These are phyloP conservation scores for Phytophthora sp. DNA, from an alignment of 352 stramenopile species.

Conservation along the genomic window DNA sequence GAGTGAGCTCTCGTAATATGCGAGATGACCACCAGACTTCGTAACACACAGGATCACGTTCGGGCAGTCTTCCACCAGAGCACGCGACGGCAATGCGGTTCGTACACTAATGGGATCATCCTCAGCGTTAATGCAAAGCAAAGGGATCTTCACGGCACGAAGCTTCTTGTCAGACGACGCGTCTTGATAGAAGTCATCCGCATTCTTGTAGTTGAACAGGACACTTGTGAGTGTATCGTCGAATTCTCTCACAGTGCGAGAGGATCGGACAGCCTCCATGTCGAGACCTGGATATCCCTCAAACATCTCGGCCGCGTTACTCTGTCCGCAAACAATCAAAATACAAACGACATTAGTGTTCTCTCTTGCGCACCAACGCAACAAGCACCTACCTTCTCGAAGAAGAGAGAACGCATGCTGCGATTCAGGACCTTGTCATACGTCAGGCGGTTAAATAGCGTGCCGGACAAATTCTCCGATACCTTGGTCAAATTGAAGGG, in stretches of 20 bases:
- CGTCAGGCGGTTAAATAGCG: constrained; percentile 53
- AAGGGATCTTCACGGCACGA: constrained; percentile 41
- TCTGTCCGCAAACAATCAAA: constrained; percentile 8
- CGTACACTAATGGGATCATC: constrained; percentile 61
- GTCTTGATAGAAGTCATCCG: constrained; percentile 58
- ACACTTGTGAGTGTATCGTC: constrained; percentile 62
- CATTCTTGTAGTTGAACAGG: constrained; percentile 56
- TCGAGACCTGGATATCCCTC: constrained; percentile 46
- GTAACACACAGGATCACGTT: constrained; percentile 69
- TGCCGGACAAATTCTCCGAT: constrained; percentile 44
- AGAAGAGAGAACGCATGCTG: constrained; percentile 66
- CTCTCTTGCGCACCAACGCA: not conserved
- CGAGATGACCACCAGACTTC: constrained; percentile 61
- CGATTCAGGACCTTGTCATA: constrained; percentile 59
- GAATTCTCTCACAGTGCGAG: constrained; percentile 52
- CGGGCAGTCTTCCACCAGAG: constrained; percentile 42
- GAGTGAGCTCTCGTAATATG: constrained; percentile 52
- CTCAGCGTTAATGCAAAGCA: constrained; percentile 61
- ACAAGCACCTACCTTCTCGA: constrained; percentile 45
- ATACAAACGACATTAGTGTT: constrained; percentile 2
- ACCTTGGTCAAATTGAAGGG: constrained; percentile 66
- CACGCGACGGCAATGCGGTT: constrained; percentile 31
- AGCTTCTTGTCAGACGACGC: constrained; percentile 48
- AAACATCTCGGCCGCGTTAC: constrained; percentile 48
- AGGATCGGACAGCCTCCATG: constrained; percentile 38